phyloP scores from a whole-genome alignment of 257 asterid genomes.

The Echium plantagineum region DNA sequence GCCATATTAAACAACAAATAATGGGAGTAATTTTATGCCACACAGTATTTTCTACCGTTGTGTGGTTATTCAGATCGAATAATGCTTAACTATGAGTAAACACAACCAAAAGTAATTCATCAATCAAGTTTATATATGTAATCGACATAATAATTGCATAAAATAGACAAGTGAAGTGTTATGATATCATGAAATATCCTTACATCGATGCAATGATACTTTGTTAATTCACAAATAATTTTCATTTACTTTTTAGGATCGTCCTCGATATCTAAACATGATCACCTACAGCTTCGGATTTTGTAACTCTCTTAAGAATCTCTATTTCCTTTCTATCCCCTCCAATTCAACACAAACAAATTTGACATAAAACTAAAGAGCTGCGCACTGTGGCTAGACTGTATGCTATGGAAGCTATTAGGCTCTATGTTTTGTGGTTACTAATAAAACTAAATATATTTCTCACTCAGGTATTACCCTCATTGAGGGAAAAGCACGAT shows the following conservation, averaged over 20 bases:
- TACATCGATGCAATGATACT: background rate
- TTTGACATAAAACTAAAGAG: background rate
- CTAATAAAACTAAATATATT: background rate
- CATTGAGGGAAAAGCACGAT: constrained; percentile 82
- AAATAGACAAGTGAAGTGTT: background rate
- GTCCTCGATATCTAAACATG: background rate
- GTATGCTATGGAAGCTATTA: background rate
- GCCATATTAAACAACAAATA: background rate
- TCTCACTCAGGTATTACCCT: constrained; percentile 49
- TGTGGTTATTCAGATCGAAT: too few relatives aligned
- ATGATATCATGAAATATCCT: too few relatives aligned
- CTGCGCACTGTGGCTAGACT: background rate
- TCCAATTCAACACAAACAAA: background rate
- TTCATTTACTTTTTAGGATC: too few relatives aligned
- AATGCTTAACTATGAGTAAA: too few relatives aligned
- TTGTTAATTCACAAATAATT: background rate
- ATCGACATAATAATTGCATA: too few relatives aligned
- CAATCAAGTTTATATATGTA: too few relatives aligned
- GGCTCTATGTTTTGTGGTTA: background rate
- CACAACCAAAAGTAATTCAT: too few relatives aligned
- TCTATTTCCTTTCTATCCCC: too few relatives aligned
- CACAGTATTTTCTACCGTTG: too few relatives aligned
- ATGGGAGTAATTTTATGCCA: background rate
- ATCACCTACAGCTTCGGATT: background rate
- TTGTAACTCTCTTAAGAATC: background rate